These are phyloP conservation scores for Aphanomyces euteiches DNA, from an alignment of 352 stramenopile species.

Conservation along the genomic window DNA sequence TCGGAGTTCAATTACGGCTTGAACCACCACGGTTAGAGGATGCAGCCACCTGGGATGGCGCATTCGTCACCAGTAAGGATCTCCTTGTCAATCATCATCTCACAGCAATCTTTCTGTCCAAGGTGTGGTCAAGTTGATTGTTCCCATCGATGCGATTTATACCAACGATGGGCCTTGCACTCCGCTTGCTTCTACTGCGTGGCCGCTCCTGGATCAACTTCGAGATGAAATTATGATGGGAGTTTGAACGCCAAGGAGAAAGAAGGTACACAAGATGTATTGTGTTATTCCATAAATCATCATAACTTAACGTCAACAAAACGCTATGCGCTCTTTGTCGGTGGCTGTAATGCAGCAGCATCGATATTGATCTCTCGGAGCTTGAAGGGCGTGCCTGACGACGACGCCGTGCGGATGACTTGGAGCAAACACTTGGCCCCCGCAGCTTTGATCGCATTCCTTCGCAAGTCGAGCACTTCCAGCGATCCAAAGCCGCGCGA, in stretches of 20 bases:
- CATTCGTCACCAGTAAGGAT: slow-evolving; percentile 69
- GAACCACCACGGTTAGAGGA: slow-evolving; percentile 54
- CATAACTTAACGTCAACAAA: not conserved
- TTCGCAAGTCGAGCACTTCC: slow-evolving; percentile 21
- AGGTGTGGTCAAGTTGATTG: slow-evolving; percentile 26
- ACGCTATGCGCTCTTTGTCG: slow-evolving; percentile 1
- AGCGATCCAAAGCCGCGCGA: slow-evolving; percentile 24
- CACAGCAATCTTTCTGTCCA: not conserved
- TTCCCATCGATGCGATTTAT: slow-evolving; percentile 12
- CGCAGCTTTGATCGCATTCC: slow-evolving; percentile 17
- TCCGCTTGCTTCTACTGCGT: not conserved
- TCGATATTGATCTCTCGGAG: slow-evolving; percentile 31
- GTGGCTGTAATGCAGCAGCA: slow-evolving; percentile 14
- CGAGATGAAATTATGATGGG: not conserved
- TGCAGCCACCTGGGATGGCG: slow-evolving; percentile 48
- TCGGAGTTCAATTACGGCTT: slow-evolving; percentile 56
- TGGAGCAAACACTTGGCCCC: slow-evolving; percentile 29
- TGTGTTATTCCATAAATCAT: not conserved
- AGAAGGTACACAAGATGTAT: too few relatives aligned
- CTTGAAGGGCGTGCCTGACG: not conserved
- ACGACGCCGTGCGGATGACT: slow-evolving; percentile 13
- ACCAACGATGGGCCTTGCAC: not conserved
- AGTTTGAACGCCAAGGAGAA: too few relatives aligned
- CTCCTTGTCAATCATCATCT: not conserved
- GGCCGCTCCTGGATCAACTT: not conserved